Conservation (phyloP, 2,329 filamentous ascomycete genomes). For the Ceratocystis lukuohia region DNA sequence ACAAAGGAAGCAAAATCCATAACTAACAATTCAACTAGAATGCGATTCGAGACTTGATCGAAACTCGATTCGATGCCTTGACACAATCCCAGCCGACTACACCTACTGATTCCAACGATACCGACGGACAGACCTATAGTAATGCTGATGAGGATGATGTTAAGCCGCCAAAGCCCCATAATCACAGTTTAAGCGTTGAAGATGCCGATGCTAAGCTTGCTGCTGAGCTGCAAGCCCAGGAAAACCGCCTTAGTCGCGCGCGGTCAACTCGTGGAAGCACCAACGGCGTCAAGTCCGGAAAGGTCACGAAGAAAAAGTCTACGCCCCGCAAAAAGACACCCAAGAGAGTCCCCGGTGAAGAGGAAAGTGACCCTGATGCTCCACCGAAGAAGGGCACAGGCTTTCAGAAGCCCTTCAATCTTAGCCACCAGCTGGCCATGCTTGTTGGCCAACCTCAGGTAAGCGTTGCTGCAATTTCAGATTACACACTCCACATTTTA, state of each 20-base stretch:
- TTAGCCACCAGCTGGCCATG: conserved; percentile 56
- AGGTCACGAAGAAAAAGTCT: conserved; percentile 55
- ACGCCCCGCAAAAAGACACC: conserved; percentile 61
- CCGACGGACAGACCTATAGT: conserved; percentile 26
- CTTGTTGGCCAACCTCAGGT: conserved; percentile 58
- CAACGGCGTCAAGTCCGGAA: conserved; percentile 41
- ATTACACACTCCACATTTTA: neutral
- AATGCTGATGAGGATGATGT: conserved; percentile 7
- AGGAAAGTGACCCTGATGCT: conserved; percentile 33
- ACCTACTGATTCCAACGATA: conserved; percentile 25
- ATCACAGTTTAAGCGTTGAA: conserved; percentile 27
- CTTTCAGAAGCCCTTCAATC: conserved; percentile 76
- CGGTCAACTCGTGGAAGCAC: conserved; percentile 66
- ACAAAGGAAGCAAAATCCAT: neutral
- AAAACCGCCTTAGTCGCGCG: conserved; percentile 56
- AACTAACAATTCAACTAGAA: conserved; percentile 32
- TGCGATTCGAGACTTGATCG: conserved; percentile 58
- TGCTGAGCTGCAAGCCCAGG: conserved; percentile 79
- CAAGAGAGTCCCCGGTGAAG: conserved; percentile 49
- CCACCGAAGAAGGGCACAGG: conserved; percentile 80
- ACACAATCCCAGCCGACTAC: conserved; percentile 34
- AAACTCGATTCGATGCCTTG: conserved; percentile 59
- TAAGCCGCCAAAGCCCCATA: conserved; percentile 28
- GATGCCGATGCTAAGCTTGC: conserved; percentile 81
- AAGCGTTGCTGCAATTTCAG: conserved; percentile 25